Evolutionary conservation across 495 filamentous ascomycete genomes (phyloP), one percentile per base, ranked within the genome.

Genomic region (Pseudevernia furfuracea): DNA sequence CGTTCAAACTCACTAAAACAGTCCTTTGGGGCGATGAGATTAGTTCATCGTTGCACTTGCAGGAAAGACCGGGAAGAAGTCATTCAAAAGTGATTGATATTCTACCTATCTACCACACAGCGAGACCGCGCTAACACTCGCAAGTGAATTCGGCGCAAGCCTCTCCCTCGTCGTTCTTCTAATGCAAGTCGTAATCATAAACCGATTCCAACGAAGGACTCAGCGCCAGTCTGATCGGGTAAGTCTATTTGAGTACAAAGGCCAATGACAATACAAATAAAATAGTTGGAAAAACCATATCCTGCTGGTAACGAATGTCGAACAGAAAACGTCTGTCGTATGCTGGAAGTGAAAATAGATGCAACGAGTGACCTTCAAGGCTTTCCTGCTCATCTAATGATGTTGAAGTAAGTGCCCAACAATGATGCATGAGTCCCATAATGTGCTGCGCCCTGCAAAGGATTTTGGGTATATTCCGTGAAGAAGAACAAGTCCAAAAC

Each of bases 271-370:
- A 60, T 46, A 38, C 58, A 57, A 36, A 37, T 49, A 46, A 41
- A 36, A 28, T 12, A 46, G 32, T 28, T 19, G 58, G 32, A 23
- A 32, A 49, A 57, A 60, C 57, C 60, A 67, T 63, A 32, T 21
- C 61, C 60, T 63, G 66, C 57, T 57, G 55, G 61, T 64, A 67
- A 57, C 57, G 66, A 67, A 39, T 63, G 56, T 67, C 44, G 62
- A 38, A 38, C 15, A 41, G 11, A 49, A 36, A 34, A 7, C 17
- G 15, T 19, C 41, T 41, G 37, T 59, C 30, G 25, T n/a, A 59
- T 48, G 36, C 46, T 38, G 30, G 34, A 58, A 32, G 43, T 25
- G 55, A 41, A 61, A 28, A 43, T 32, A 61, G n/a, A 55, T 60
- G 57, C 34, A 60, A 44, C 4, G 57, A 64, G 57, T 68, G 41